A percentile compares a stretch with the other conserved stretches of the same genome.
Conservation (phyloP, 257 asterid species). For the Lithospermum erythrorhizon region DNA sequence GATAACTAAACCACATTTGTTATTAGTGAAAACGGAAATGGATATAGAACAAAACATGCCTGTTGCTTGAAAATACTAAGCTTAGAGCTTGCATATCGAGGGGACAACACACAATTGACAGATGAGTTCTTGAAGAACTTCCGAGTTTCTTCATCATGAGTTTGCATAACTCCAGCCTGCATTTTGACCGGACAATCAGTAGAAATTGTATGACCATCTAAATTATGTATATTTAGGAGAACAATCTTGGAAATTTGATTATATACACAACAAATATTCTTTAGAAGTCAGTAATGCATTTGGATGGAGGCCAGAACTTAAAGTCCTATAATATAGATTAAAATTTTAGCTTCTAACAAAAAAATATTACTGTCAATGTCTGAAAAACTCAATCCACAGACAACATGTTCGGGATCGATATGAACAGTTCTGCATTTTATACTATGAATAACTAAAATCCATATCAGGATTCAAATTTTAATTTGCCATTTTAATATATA, state of each 20-base stretch:
- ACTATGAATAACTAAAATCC: no score
- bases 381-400: no score
- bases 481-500: background rate
- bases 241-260: background rate
- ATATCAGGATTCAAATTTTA: no score
- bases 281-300: background rate
- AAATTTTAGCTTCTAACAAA: no score
- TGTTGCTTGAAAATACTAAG: slow-evolving; percentile 98
- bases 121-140: slow-evolving; percentile 91
- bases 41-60: slow-evolving; percentile 49
- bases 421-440: no score
- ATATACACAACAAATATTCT: background rate
- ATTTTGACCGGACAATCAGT: background rate
- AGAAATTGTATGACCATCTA: background rate
- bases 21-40: slow-evolving; percentile 5
- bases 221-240: background rate
- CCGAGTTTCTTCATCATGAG: slow-evolving; percentile 94
- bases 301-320: background rate
- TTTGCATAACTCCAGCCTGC: slow-evolving; percentile 93
- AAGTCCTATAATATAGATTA: background rate
- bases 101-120: slow-evolving; percentile 78
- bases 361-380: no score
- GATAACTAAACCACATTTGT: background rate
- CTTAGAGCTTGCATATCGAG: slow-evolving; percentile 92
- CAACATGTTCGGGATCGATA: no score